Evolutionary conservation across 139 green algal species (phyloP).

Genomic region (Volvox reticuliferus): DNA sequence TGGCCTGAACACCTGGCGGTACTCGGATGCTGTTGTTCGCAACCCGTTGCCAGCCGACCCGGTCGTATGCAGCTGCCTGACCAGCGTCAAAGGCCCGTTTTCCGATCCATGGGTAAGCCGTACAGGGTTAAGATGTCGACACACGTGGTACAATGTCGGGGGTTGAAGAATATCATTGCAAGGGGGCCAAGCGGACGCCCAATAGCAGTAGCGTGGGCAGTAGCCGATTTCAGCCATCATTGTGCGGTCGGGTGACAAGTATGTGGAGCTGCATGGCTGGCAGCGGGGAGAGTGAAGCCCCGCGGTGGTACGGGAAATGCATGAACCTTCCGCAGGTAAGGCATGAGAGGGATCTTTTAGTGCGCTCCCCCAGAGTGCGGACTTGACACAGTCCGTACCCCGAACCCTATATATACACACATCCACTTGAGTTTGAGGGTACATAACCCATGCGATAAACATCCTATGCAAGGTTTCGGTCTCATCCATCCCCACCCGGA

Average conservation of each 20-base stretch:
- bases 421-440: background rate
- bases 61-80: constrained; percentile 3
- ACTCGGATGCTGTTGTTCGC: background rate
- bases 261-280: no score
- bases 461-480: background rate
- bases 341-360: background rate
- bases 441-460: background rate
- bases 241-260: no score
- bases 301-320: no score
- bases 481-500: background rate
- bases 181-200: background rate
- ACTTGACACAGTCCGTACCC: no score
- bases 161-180: background rate
- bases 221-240: background rate
- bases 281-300: no score
- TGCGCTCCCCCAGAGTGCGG: no score
- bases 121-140: background rate
- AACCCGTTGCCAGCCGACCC: background rate
- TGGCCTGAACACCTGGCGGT: background rate
- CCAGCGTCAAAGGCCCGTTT: background rate
- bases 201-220: background rate
- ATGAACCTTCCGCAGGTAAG: background rate
- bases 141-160: background rate
- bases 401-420: background rate
- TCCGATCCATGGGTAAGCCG: background rate